phyloP scores from a whole-genome alignment of 2,329 filamentous ascomycete genomes.

The Botryosphaeria dothidea region DNA sequence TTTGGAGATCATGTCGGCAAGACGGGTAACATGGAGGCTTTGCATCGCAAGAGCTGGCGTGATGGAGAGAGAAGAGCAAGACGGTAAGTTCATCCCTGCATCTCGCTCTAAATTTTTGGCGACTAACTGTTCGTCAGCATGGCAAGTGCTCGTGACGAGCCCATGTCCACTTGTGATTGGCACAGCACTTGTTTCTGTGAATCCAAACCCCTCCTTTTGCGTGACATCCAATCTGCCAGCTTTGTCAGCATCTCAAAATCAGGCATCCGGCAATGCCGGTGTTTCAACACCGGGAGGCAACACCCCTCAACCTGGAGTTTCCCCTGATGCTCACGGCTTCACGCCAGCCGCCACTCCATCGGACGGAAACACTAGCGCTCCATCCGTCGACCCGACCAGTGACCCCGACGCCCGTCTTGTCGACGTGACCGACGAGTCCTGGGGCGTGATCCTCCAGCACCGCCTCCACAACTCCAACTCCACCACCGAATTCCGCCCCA shows the following conservation, averaged over 20 bases:
- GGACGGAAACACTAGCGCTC: slow-evolving; percentile 42
- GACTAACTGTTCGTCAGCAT: slow-evolving; percentile 24
- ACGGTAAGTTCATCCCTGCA: slow-evolving; percentile 38
- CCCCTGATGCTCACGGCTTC: slow-evolving; percentile 38
- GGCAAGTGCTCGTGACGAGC: slow-evolving; percentile 37
- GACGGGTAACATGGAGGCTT: slow-evolving; percentile 75
- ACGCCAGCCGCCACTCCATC: slow-evolving; percentile 70
- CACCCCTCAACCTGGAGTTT: slow-evolving; percentile 36
- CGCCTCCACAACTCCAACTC: slow-evolving; percentile 43
- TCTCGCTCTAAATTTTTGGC: too few species aligned
- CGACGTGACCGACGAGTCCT: slow-evolving; percentile 73
- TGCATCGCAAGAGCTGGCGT: slow-evolving; percentile 71
- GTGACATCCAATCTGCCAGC: slow-evolving; percentile 53
- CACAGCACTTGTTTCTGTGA: slow-evolving; percentile 62
- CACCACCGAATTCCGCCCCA: slow-evolving; percentile 34
- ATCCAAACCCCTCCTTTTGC: slow-evolving; percentile 65
- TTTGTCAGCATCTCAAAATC: slow-evolving; percentile 23
- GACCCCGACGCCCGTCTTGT: slow-evolving; percentile 69
- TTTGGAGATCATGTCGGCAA: slow-evolving; percentile 67
- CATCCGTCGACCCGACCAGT: slow-evolving; percentile 44
- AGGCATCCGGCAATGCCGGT: neutral
- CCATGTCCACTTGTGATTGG: slow-evolving; percentile 40
- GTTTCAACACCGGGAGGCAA: slow-evolving; percentile 28
- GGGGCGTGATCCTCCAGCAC: slow-evolving; percentile 71
- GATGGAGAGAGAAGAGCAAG: slow-evolving; percentile 67